Conservation (phyloP, 768 basidiomycete species). For the Cyclocybe aegerita region DNA sequence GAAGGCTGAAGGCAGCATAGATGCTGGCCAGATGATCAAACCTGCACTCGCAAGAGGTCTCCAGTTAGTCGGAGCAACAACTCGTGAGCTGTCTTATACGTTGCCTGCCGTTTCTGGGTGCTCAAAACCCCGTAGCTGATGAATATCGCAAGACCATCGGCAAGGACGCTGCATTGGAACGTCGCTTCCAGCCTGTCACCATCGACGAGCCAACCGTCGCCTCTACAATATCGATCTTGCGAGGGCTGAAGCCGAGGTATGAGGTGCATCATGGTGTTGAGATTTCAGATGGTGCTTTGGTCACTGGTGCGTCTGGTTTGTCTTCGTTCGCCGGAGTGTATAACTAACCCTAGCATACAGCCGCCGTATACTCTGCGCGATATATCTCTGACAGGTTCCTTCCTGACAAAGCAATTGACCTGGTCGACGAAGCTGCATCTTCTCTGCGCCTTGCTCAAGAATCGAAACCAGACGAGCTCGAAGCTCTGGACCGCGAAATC, state of each 20-base stretch:
- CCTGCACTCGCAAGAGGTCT: slow-evolving; percentile 86
- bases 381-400: slow-evolving; percentile 88
- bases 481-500: slow-evolving; percentile 79
- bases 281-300: slow-evolving; percentile 84
- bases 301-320: slow-evolving; percentile 56
- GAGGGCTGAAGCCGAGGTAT: slow-evolving; percentile 80
- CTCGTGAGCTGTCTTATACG: slow-evolving; percentile 48
- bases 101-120: neutral
- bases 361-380: slow-evolving; percentile 80
- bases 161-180: slow-evolving; percentile 88
- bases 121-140: slow-evolving; percentile 49
- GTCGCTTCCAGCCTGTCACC: slow-evolving; percentile 86
- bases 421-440: slow-evolving; percentile 92
- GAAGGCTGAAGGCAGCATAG: slow-evolving; percentile 89
- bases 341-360: slow-evolving; percentile 31
- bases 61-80: slow-evolving; percentile 89
- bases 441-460: slow-evolving; percentile 86
- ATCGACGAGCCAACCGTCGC: slow-evolving; percentile 90
- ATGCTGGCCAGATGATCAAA: slow-evolving; percentile 93
- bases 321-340: neutral
- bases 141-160: slow-evolving; percentile 91
- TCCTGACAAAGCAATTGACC: slow-evolving; percentile 90
- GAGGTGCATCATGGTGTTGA: slow-evolving; percentile 95
- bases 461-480: slow-evolving; percentile 83
- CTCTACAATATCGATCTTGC: slow-evolving; percentile 82